Percentiles rank a stretch among this genome's conserved stretches.
These are phyloP conservation scores for Hypoxylon rickii DNA, from an alignment of 495 filamentous ascomycete species.

Conservation along the genomic window DNA sequence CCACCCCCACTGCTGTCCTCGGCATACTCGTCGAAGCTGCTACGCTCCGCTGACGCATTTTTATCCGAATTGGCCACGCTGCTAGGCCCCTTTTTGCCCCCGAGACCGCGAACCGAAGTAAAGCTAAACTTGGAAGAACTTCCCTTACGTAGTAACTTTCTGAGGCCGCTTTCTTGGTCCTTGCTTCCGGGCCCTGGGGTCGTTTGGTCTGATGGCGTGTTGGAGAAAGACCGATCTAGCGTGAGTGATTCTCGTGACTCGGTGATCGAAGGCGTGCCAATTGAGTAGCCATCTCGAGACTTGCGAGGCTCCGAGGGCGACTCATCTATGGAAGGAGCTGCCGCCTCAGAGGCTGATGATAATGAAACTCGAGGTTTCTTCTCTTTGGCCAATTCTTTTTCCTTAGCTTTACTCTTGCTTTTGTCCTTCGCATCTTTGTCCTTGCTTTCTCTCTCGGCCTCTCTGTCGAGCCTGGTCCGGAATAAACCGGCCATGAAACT, in stretches of 20 bases:
- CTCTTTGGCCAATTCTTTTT: conserved; percentile 41
- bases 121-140: conserved; percentile 80
- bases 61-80: conserved; percentile 51
- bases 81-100: conserved; percentile 66
- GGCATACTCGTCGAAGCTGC: conserved; percentile 53
- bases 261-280: conserved; percentile 65
- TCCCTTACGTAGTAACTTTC: conserved; percentile 77
- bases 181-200: conserved; percentile 43
- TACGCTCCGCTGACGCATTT: conserved; percentile 48
- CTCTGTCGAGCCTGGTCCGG: conserved; percentile 47
- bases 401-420: conserved; percentile 36
- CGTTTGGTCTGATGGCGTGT: conserved; percentile 66
- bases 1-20: conserved; percentile 42
- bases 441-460: conserved; percentile 43
- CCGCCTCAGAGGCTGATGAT: conserved; percentile 42
- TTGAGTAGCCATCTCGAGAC: conserved; percentile 55
- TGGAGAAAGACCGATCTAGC: conserved; percentile 69
- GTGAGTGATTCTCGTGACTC: conserved; percentile 73
- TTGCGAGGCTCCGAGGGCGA: conserved; percentile 66
- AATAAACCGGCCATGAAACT: conserved; percentile 55
- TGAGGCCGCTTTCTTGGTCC: conserved; percentile 59
- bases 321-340: conserved; percentile 46
- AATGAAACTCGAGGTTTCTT: conserved; percentile 42
- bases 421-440: conserved; percentile 41
- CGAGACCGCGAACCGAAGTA: conserved; percentile 59